Evolutionary conservation across 208 protist species (phyloP), one percentile per base, ranked within the genome.

Genomic region (Willaertia magna): DNA sequence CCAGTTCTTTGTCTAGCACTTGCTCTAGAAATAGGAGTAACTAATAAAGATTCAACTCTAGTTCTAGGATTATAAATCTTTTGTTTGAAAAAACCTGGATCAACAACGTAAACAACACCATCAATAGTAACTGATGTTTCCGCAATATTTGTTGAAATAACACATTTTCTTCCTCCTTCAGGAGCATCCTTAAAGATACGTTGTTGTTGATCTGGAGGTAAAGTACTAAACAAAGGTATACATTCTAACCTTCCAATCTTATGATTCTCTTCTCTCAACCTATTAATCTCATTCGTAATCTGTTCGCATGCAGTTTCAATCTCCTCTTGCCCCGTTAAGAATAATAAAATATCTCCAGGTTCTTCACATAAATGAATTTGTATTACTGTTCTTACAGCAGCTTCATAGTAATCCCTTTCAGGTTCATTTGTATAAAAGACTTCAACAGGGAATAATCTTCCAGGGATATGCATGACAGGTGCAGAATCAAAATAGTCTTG

Each of bases 51-150:
- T 84, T 99, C 98, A 16, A 99, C 94, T 76, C 97, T 93, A 14
- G 95, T 93, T 51, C 96, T 90, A 39, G 96, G 92, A 89, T 98
- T 97, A 91, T 96, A 98, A 30, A 97, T 90, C 87, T 97, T 99
- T 89, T 99, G 97, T 92, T 99, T 99, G 75, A 96, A 92, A 85
- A 99, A 99, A 30, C 98, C 98, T 43, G 96, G 95, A 92, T 99
- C 98, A 22, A 99, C 93, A 6, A 99, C 98, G 89, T 97, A 99
- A 42, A 99, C 97, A 79, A 99, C 96, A 79, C 98, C 98, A 85
- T 99, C 97, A 86, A 99, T 99, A 4, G 98, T 99, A 30, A 99
- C 89, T 2, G 97, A 99, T 6, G 98, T 99, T 89, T 99, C 98
- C 9, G 98, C 99, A 79, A 99, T 99, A 92, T 99, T 99, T 9